Evolutionary conservation across 805 yeast species (phyloP), one percentile per base, ranked within the genome.

Genomic region (Kodamaea neixiangensis): DNA sequence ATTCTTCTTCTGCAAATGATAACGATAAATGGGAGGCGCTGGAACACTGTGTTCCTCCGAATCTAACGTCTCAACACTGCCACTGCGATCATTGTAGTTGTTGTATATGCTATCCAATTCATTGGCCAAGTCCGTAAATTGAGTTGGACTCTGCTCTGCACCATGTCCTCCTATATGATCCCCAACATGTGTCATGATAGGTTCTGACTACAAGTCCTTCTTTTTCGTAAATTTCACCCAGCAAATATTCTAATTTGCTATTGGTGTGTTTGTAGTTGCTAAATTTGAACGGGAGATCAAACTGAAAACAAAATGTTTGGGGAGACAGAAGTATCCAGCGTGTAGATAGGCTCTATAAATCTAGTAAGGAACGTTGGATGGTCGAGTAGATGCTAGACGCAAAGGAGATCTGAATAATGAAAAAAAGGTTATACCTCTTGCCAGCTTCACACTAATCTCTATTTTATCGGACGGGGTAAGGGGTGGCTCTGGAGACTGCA

Each of bases 101-200:
- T 54, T 52, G 52, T 61, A 69, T 25, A 69, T 68, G 38, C 50
- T 44, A 50, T 66, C 67, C 37, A 69, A 52, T 40, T 68, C 71
- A 14, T 51, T 52, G 14, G 51, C 56, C 11, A 64, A 44, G 20
- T 62, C 66, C 5, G 42, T 48, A 18, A 48, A 48, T 17, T 37
- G 47, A 10, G 51, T 48, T 15, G 51, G 51, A 20, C 51, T 46
- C n/a, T 37, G 41, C 21, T 37, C 41, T 17, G 20, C 41, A 37
- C 51, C 39, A 17, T 37, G 41, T 17, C 19, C 41, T 5, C 41
- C 41, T 15, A 37, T 17, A 37, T 37, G 41, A 19, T 37, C 41
- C 21, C 41, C 41, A 17, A 37, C 19, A 19, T 37, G 21, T 34
- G 15, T 34, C 18, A 34, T 34, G 38, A 14, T 34, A 9, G 41